Evolutionary conservation across 108 stramenopile genomes (phyloP).

Genomic region (Pseudonitzschia multiseries): DNA sequence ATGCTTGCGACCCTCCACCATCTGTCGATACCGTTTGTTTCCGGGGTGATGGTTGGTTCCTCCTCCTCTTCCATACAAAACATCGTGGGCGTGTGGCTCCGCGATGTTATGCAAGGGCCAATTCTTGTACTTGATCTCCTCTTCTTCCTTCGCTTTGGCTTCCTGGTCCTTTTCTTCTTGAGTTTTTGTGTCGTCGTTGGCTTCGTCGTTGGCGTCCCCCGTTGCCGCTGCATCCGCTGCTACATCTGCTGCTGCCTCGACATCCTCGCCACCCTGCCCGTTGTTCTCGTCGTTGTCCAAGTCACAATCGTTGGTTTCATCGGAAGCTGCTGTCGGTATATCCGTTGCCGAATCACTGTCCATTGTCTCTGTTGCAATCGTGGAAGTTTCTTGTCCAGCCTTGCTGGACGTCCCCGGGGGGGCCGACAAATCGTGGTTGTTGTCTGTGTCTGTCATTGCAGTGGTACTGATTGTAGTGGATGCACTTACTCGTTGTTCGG

Average conservation of each 20-base stretch:
- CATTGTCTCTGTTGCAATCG: slow-evolving; percentile 3
- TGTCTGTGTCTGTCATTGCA: too few species aligned
- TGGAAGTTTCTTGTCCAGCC: not conserved
- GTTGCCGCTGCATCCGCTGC: not conserved
- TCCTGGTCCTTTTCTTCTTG: slow-evolving; percentile 11
- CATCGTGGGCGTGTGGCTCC: slow-evolving; percentile 79
- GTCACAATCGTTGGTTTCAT: not conserved
- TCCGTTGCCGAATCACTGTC: not conserved
- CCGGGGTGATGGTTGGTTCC: slow-evolving; percentile 88
- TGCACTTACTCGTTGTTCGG: too few species aligned
- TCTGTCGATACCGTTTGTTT: slow-evolving; percentile 79
- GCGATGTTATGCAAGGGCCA: slow-evolving; percentile 61
- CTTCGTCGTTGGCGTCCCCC: slow-evolving; percentile 11
- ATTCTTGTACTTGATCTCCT: slow-evolving; percentile 33
- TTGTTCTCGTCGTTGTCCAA: not conserved
- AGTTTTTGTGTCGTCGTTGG: slow-evolving; percentile 16
- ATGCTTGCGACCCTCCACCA: slow-evolving; percentile 79
- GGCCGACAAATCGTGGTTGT: not conserved
- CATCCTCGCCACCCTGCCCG: slow-evolving; percentile 16
- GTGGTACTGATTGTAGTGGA: too few species aligned
- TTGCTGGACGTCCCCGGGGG: not conserved
- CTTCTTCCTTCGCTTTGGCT: slow-evolving; percentile 19
- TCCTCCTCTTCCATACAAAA: slow-evolving; percentile 80
- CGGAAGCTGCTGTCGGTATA: slow-evolving; percentile 3
- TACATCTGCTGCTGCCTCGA: not conserved